Evolutionary conservation across 495 filamentous ascomycete species (phyloP).

Genomic region (Penicillium canescens): DNA sequence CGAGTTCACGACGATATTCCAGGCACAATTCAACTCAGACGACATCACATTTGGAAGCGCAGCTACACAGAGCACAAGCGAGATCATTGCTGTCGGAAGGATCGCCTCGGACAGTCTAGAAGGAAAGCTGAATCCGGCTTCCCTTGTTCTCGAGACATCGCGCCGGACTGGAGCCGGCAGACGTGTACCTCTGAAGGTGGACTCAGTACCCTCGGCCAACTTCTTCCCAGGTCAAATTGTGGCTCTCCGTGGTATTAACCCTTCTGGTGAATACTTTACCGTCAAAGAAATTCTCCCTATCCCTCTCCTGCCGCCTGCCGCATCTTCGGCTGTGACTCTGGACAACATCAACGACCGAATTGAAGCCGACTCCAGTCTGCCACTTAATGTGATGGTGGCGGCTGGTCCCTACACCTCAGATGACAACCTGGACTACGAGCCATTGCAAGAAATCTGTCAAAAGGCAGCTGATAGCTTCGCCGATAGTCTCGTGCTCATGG

Average conservation of each 20-base stretch:
- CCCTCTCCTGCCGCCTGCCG: constrained; percentile 69
- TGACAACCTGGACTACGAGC: constrained; percentile 85
- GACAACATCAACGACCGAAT: constrained; percentile 66
- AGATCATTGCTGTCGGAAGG: constrained; percentile 86
- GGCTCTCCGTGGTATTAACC: constrained; percentile 81
- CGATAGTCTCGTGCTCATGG: constrained; percentile 78
- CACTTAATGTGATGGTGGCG: constrained; percentile 73
- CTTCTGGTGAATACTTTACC: constrained; percentile 79
- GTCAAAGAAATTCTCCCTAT: constrained; percentile 74
- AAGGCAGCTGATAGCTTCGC: constrained; percentile 71
- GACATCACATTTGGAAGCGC: constrained; percentile 87
- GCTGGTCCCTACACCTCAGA: constrained; percentile 91
- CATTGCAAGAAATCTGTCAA: constrained; percentile 76
- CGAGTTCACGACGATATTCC: constrained; percentile 71
- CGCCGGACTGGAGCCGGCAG: constrained; percentile 79
- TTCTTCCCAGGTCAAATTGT: constrained; percentile 97
- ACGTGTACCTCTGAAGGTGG: constrained; percentile 76
- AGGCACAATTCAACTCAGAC: constrained; percentile 71
- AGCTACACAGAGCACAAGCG: constrained; percentile 75
- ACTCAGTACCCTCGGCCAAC: constrained; percentile 65
- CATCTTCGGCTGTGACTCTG: constrained; percentile 59
- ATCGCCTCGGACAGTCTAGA: constrained; percentile 84
- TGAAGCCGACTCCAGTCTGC: constrained; percentile 57
- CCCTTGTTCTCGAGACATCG: constrained; percentile 83
- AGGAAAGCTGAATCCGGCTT: constrained; percentile 79